Base-by-base conservation (phyloP, 179 eudicot species). In the Gypsophila paniculata region DNA sequence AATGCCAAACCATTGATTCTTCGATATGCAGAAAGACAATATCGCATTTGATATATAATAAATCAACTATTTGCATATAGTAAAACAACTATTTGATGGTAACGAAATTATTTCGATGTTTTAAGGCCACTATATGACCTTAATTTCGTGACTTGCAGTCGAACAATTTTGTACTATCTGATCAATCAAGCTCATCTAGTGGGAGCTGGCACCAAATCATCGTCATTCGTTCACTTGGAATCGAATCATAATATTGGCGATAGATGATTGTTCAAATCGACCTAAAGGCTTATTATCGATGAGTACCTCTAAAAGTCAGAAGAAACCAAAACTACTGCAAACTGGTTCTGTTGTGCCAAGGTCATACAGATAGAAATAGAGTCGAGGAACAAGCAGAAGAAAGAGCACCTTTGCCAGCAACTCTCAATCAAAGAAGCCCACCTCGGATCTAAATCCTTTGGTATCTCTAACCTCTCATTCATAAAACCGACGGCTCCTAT, bases 401-500 rank as follows among this genome's bases (percentile, higher is more conserved):
- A 29, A 38, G 57, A 61, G 62, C 61, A 94, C 99, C 97, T 89
- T 72, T 69, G 83, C 91, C 96, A 94, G 84, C 99, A 94, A 86
- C 91, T 91, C 73, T 91, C 96, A 32, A 94, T 88, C 21, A 94
- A 72, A 72, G 90, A 75, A 55, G 84, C 86, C 96, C 97, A 94
- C 75, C 82, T 88, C 32, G 92, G 85, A 76, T 94, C 97, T 46
- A 89, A 78, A 49, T 89, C 96, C 59, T 82, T 77, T 17, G 99
- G 99, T 57, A 94, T 85, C 65, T 94, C 99, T 62, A 94, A 78
- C 77, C 94, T 87, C 75, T 89, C 96, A 75, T 94, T 84, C 99
- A 91, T 94, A 82, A 94, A 91, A 54, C 97, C 99, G 39, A 94
- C 99, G 18, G 96, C 97, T 77, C 96, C 97, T 75, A 91, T 91